Evolutionary conservation across 208 protist species (phyloP), one percentile per base, ranked within the genome.

Genomic region (Leishmania mexicana): DNA sequence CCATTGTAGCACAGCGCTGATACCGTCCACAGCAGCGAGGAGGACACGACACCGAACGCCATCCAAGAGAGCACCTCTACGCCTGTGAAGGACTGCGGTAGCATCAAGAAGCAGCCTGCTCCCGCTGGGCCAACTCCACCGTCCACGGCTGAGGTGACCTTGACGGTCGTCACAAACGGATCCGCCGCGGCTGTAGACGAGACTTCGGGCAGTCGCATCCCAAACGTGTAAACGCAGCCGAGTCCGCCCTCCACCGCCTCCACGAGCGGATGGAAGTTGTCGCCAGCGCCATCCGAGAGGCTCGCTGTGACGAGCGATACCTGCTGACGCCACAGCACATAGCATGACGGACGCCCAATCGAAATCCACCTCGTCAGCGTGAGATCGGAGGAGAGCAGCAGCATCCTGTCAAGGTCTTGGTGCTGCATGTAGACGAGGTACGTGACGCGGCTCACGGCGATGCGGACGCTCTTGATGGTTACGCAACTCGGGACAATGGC

Each of bases 21-120:
- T 47, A 92, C 60, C 40, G 92, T 94, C 89, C 89, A 94, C 24
- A 94, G n/a, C 21, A 96, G 76, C 21, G 87, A 93, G 8, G 90
- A 85, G 21, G 84, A 90, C 10, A 96, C 85, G 54, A 96, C 83
- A 58, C 87, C 86, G 65, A 93, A 88, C 47, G 88, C 88, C 40
- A 88, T 76, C 88, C 90, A 93, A 47, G 90, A 96, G 19, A 92
- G 83, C 45, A 81, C 78, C 81, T 91, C 90, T 38, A 94, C 90
- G 28, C 88, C 87, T 67, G 83, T 90, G 47, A 92, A 85, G 8
- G 77, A 60, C 49, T 83, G 75, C 68, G 81, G 79, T 28, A 68
- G 53, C 65, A 54, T 75, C 71, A 73, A 81, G 40, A 76, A 62
- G 10, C 78, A 49, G 58, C 45, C 13, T 24, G 70, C 58, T 8